Evolutionary conservation across 805 yeast species (phyloP).

Genomic region (Lipomyces mesembrius): DNA sequence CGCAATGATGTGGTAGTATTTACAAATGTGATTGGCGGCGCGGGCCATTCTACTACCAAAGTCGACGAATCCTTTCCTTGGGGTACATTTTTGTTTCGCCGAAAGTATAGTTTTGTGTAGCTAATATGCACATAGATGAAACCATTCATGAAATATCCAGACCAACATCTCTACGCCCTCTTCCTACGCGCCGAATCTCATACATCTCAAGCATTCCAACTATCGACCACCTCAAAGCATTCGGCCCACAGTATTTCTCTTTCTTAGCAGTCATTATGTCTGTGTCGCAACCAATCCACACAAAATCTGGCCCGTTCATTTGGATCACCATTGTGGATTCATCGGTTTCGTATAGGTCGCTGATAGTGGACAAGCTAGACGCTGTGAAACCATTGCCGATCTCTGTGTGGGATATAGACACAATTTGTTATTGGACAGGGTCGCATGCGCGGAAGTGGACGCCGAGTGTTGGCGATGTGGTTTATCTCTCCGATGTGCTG

Average conservation of each 20-base stretch:
- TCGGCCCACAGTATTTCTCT: slow-evolving; percentile 19
- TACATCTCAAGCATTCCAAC: slow-evolving; percentile 17
- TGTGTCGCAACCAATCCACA: slow-evolving; percentile 2
- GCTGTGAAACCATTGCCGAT: slow-evolving; percentile 15
- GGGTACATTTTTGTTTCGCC: not conserved
- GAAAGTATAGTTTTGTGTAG: not conserved
- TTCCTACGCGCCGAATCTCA: slow-evolving; percentile 3
- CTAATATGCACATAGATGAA: not conserved
- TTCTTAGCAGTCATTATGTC: slow-evolving; percentile 19
- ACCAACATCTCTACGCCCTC: not conserved
- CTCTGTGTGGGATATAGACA: slow-evolving; percentile 14
- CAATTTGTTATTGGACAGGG: not conserved
- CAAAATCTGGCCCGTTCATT: slow-evolving; percentile 11
- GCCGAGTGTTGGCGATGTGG: slow-evolving; percentile 18
- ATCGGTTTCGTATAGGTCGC: slow-evolving; percentile 10
- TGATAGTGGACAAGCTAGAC: not conserved
- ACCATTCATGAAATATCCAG: not conserved
- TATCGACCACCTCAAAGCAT: slow-evolving; percentile 7
- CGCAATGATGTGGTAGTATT: not conserved
- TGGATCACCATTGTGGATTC: slow-evolving; percentile 20
- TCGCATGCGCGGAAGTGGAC: not conserved
- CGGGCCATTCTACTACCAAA: not conserved
- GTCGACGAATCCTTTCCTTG: not conserved
- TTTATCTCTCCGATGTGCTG: slow-evolving; percentile 12
- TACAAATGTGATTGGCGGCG: not conserved